phyloP scores from a whole-genome alignment of 495 filamentous ascomycete genomes.

The Neurospora sp. region DNA sequence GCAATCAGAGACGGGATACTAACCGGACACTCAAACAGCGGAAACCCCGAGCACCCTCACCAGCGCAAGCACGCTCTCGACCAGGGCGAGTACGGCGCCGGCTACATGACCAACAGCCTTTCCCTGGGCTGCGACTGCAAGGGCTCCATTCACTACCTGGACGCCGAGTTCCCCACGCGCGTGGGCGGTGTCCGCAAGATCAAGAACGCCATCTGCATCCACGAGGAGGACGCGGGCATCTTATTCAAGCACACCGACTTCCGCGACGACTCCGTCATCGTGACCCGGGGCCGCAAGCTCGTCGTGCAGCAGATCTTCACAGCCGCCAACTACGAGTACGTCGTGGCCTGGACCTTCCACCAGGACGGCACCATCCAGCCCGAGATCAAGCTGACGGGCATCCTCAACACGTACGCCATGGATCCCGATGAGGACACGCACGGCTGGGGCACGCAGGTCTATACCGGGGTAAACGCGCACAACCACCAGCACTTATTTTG shows the following conservation, averaged over 20 bases:
- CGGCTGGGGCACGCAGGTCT: constrained; percentile 91
- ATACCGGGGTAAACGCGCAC: constrained; percentile 48
- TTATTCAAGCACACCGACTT: constrained; percentile 96
- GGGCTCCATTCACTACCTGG: constrained; percentile 84
- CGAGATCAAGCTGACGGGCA: constrained; percentile 91
- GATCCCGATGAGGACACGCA: constrained; percentile 72
- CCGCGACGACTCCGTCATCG: constrained; percentile 77
- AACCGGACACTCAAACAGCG: constrained; percentile 19
- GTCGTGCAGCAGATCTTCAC: constrained; percentile 92
- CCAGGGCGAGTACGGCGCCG: constrained; percentile 85
- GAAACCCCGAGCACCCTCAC: constrained; percentile 86
- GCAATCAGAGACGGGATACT: neutral
- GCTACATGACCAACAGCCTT: constrained; percentile 92
- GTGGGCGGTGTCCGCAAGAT: constrained; percentile 68
- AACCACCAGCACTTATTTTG: constrained; percentile 98
- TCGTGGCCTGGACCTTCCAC: constrained; percentile 85
- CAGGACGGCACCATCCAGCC: constrained; percentile 90
- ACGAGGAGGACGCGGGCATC: constrained; percentile 91
- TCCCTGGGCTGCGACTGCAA: constrained; percentile 91
- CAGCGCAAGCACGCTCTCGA: constrained; percentile 94
- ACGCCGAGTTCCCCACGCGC: constrained; percentile 73
- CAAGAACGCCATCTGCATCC: constrained; percentile 94
- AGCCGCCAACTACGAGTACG: constrained; percentile 96
- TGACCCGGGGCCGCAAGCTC: constrained; percentile 80
- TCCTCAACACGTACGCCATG: constrained; percentile 88